Evolutionary conservation across 768 basidiomycete species (phyloP), one percentile per base, ranked within the genome.

Genomic region (Coprinopsis strossmayeri): DNA sequence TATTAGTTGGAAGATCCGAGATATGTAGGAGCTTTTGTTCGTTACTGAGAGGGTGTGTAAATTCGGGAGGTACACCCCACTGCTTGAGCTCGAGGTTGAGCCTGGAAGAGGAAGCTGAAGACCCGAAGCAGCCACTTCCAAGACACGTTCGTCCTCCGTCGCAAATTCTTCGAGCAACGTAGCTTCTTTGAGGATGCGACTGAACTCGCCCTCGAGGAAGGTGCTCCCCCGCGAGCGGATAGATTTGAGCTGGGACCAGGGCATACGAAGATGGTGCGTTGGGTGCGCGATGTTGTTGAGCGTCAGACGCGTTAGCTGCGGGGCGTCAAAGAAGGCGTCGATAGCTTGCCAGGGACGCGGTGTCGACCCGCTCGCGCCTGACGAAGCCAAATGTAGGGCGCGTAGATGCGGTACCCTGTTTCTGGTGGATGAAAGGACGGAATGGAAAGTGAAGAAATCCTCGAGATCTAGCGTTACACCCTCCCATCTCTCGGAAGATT

Each of bases 191-290:
- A 62, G 47, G 27, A 60, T 53, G 24, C 53, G 52, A 11, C 53
- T 60, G 39, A 60, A 60, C 37, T 62, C 59, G 15, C 59, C 61
- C 39, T 62, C 56, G 9, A 50, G 53, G 53, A 58, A 60, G 11
- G 45, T 51, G 30, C 45, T 55, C 7, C 45, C 42, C 24, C 53
- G 53, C 2, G 58, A 55, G 1, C 42, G 51, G 24, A 60, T 51
- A 32, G 53, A 51, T 12, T 54, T 56, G 23, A 62, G 49, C 44
- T 60, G 61, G 26, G 51, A 43, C 61, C 61, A 62, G 1, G 61
- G 57, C 24, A 60, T 20, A 28, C 51, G 50, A 20, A 62, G 49
- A 18, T 54, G 46, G 9, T 52, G 47, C 28, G 51, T 54, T 5
- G 61, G 61, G 24, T 56, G 40, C 2, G 45, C 35, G 26, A 59